phyloP scores from a whole-genome alignment of 2,329 filamentous ascomycete genomes.

The Colletotrichum cordylinicola region DNA sequence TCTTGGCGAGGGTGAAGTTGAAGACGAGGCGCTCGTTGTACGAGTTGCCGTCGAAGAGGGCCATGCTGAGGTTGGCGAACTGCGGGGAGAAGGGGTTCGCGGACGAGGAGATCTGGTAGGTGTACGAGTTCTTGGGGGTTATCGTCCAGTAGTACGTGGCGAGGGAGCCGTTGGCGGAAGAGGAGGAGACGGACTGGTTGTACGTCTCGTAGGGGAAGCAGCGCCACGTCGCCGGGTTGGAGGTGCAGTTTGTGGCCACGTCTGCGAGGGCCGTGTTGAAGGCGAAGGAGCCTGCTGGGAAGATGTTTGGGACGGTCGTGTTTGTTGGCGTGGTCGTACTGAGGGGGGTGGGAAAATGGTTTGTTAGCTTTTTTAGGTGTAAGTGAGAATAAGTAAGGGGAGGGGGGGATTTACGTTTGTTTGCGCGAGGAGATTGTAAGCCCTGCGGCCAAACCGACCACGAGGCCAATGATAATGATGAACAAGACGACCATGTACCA shows the following conservation, averaged over 20 bases:
- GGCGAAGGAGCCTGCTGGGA: constrained; percentile 68
- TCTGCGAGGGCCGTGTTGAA: constrained; percentile 63
- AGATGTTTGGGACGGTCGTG: constrained; percentile 33
- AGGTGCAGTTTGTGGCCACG: constrained; percentile 61
- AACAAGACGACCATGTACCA: constrained; percentile 36
- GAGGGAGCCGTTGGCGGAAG: constrained; percentile 49
- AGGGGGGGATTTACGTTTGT: constrained; percentile 33
- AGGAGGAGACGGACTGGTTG: constrained; percentile 33
- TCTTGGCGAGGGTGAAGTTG: constrained; percentile 56
- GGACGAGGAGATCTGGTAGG: constrained; percentile 60
- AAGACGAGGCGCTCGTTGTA: constrained; percentile 64
- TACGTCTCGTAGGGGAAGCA: constrained; percentile 66
- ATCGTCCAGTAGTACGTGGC: constrained; percentile 70
- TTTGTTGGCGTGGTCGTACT: not conserved
- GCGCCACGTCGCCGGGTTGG: constrained; percentile 62
- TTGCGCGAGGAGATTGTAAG: constrained; percentile 42
- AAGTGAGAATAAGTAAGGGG: not conserved
- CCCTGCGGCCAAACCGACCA: constrained; percentile 44
- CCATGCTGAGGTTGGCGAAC: constrained; percentile 59
- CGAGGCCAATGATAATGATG: constrained; percentile 33
- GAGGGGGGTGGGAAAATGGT: not conserved
- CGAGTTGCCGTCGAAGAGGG: constrained; percentile 51
- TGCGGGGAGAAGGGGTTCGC: constrained; percentile 60
- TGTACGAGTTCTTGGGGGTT: constrained; percentile 37
- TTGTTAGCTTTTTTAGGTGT: not conserved